Evolutionary conservation across 2,329 filamentous ascomycete genomes (phyloP).

Genomic region (Alternaria dauci): DNA sequence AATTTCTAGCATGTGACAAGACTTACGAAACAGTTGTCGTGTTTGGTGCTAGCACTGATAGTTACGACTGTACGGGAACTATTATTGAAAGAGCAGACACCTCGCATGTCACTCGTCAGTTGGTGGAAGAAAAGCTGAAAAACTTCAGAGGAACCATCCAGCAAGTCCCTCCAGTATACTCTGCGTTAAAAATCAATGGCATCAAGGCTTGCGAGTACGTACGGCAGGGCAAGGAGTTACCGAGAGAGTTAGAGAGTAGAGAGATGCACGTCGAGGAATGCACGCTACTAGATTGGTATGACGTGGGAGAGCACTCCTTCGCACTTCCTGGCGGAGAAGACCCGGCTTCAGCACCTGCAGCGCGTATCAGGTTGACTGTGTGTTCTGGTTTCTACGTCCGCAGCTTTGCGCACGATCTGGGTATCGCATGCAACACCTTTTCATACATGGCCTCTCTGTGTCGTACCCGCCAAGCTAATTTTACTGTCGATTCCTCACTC

Average conservation of each 20-base stretch:
- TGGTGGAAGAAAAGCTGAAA: slow-evolving; percentile 29
- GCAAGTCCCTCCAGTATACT: slow-evolving; percentile 41
- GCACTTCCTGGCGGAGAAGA: slow-evolving; percentile 17
- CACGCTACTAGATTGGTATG: slow-evolving; percentile 37
- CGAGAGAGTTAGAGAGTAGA: slow-evolving; percentile 35
- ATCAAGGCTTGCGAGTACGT: slow-evolving; percentile 44
- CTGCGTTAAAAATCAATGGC: slow-evolving; percentile 42
- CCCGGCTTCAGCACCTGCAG: slow-evolving; percentile 29
- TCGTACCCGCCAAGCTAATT: slow-evolving; percentile 38
- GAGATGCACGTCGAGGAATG: slow-evolving; percentile 41
- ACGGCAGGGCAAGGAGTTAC: slow-evolving; percentile 34
- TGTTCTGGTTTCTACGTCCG: slow-evolving; percentile 46
- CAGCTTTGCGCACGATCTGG: slow-evolving; percentile 45
- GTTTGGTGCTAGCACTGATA: slow-evolving; percentile 43
- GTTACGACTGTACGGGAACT: slow-evolving; percentile 38
- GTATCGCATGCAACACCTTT: slow-evolving; percentile 31
- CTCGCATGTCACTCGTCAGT: slow-evolving; percentile 28
- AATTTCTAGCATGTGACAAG: slow-evolving; percentile 39
- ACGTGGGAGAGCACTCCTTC: slow-evolving; percentile 29
- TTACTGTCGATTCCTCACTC: slow-evolving; percentile 13
- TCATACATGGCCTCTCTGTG: slow-evolving; percentile 38
- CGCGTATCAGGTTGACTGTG: slow-evolving; percentile 33
- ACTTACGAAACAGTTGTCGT: slow-evolving; percentile 41
- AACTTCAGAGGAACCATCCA: slow-evolving; percentile 33
- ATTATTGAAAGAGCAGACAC: slow-evolving; percentile 21